A percentile compares a stretch with the other conserved stretches of the same genome.
phyloP scores from a whole-genome alignment of 257 asterid species.

The Petunia secreta region DNA sequence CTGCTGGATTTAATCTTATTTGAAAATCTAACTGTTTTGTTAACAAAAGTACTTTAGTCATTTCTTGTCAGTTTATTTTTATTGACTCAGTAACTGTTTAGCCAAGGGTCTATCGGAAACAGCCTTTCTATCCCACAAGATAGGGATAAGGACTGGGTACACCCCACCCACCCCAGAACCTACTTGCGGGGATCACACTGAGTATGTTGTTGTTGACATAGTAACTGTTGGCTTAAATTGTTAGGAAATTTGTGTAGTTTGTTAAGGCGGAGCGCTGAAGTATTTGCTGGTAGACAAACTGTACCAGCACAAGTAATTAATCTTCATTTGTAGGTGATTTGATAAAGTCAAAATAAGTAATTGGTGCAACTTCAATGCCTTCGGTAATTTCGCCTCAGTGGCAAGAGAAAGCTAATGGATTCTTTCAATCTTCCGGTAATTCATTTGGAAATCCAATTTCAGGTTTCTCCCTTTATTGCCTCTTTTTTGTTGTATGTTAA shows the following conservation, averaged over 20 bases:
- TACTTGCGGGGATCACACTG: too few species aligned
- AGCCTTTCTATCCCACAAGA: too few species aligned
- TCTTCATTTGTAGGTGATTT: constrained; percentile 14
- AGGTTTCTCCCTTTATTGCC: neutral
- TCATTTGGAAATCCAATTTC: constrained; percentile 14
- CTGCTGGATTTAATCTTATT: neutral
- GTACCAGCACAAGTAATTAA: neutral
- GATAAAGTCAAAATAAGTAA: constrained; percentile 4
- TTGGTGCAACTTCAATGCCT: constrained; percentile 62
- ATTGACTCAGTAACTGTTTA: neutral
- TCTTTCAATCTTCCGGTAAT: constrained; percentile 84
- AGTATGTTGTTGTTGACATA: neutral
- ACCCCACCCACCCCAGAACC: too few species aligned
- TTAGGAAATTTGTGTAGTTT: neutral
- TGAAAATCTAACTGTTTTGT: neutral
- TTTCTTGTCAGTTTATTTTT: constrained; percentile 3
- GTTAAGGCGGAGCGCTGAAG: neutral
- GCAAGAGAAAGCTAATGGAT: constrained; percentile 87
- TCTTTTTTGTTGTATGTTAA: constrained; percentile 2
- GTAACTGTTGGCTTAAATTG: neutral
- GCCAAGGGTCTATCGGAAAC: too few species aligned
- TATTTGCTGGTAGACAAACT: neutral
- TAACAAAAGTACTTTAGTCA: neutral
- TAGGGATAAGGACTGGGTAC: too few species aligned
- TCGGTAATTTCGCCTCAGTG: constrained; percentile 72